Evolutionary conservation across 2,329 filamentous ascomycete species (phyloP), one percentile per base, ranked within the genome.

Genomic region (Trichoderma citrinoviride): DNA sequence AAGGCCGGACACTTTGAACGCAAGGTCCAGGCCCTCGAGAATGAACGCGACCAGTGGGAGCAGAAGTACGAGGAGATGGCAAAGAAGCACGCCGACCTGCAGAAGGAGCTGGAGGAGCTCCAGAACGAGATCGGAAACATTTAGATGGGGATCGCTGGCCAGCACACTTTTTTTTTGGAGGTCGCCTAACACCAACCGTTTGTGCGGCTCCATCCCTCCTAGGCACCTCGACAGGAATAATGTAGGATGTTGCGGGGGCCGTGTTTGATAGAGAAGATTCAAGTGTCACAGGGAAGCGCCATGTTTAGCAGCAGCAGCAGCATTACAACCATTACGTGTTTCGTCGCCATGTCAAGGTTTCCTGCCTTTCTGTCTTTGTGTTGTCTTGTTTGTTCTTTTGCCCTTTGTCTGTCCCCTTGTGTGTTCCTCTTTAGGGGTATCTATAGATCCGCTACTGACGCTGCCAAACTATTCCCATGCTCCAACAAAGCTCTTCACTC

Each of bases 1-100:
- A 98, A 98, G 86, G 93, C 94, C 75, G 95, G 94, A 74, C 94
- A 99, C 84, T 98, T 94, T 81, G 95, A 99, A 85, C 95, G 95
- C 82, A 98, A 98, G 86, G 95, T 98, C 73, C 92, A 97, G 81
- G 94, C 95, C 74, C 89, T 97, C 76, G 95, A 99, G 83, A 84
- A 87, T 76, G 87, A 93, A 78, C 90, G 92, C 74, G 93, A 97
- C 80, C 88, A 93, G 80, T 97, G 93, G 93, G 95, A 98, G 85
- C 78, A 85, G 80, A 98, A 99, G 85, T 98, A 96, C 83, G 95
- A 98, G 82, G 94, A 98, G 79, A 96, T 97, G 90, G 80, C 89
- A 73, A 90, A 93, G 87, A 96, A 97, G 83, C 90, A 96, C 84
- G 81, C 82, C 71, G 79, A 85, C 65, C 85, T 92, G 73, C 89